Base-by-base conservation (phyloP, 2,329 filamentous ascomycete genomes). In the Aspergillus novoparasiticus region DNA sequence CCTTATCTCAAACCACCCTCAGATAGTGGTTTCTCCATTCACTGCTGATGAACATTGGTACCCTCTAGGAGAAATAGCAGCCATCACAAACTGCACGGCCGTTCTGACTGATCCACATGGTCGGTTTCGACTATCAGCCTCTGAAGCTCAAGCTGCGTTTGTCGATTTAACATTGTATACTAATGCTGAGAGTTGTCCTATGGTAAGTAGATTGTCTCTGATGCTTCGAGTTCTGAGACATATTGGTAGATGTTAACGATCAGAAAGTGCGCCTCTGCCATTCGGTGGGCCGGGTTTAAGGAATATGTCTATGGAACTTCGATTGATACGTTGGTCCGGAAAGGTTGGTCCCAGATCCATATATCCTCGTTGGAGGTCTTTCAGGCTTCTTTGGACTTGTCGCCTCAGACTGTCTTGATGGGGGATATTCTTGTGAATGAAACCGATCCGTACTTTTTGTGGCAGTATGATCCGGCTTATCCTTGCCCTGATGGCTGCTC, bases 121-220 rank as follows among this genome's bases (percentile, higher is more conserved):
- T 1, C 73, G 74, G 0, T 85, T 83, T 71, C 78, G 75, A 3
- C 70, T 86, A 46, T 77, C 75, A 0, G 69, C 79, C 0, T 56
- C 69, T 10, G 77, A 82, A 59, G 79, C 82, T 0, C 69, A 79
- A n/a, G 71, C 68, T 3, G 85, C 84, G 0, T 86, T 84, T 66
- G 63, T 72, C 3, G 66, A 77, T 19, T 72, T 87, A n/a, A 80
- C 80, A 6, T 72, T 87, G 4, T 87, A 87, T 72, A 87, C 85
- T 26, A 87, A 85, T 69, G 85, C 81, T 2, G 85, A 87, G 72
- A 82, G 81, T 61, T 87, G 85, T 70, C 82, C 84, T 8, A 87
- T 87, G 81, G 71, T 75, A 66, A 48, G 56, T 26, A 28, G 4
- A 30, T 30, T 50, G 2, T 26, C 21, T 26, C 21, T 4, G 23